Base-by-base conservation (phyloP, 2,329 filamentous ascomycete genomes). In the Ophiostoma montium region DNA sequence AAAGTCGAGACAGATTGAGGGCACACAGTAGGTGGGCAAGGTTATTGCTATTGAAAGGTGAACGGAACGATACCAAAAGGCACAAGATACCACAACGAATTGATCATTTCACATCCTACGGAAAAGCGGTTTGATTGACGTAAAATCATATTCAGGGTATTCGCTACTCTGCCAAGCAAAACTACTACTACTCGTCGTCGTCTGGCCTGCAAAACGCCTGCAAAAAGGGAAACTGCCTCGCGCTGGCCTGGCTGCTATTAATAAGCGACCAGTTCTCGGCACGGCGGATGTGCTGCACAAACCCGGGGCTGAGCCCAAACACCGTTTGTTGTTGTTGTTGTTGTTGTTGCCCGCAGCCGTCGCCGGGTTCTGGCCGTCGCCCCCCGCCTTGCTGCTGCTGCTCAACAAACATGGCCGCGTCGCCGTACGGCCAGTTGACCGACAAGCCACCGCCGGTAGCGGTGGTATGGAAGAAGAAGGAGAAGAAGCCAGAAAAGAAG, bases 1-100 rank as follows among this genome's bases (percentile, higher is more conserved):
- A 59, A 77, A 74, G 49, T 84, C 81, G 5, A 78, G 69, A 54
- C 82, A 86, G 55, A 53, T 82, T 19, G 82, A 85, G 61, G 58
- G 57, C 1, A 51, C 52, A 8, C 51, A 48, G 5, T 50, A 50
- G 35, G n/a, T 10, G 8, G 23, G 23, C 4, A 27, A 5, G 23
- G 23, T n/a, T n/a, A n/a, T n/a, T n/a, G n/a, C n/a, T n/a, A n/a
- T n/a, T n/a, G n/a, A n/a, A n/a, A n/a, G n/a, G n/a, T n/a, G n/a
- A n/a, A n/a, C n/a, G n/a, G n/a, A 27, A 27, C 23, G 8, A 4
- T 27, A 8, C 23, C 5, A 27, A 27, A 4, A 27, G 23, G 8
- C 8, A 4, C 23, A 27, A 27, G 23, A 27, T 27, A 27, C 23
- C 23, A 27, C 23, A 27, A 27, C 23, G 23, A 27, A 27, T 27